These are phyloP conservation scores for Apodospora peruviana DNA, from an alignment of 495 filamentous ascomycete species.

Conservation along the genomic window DNA sequence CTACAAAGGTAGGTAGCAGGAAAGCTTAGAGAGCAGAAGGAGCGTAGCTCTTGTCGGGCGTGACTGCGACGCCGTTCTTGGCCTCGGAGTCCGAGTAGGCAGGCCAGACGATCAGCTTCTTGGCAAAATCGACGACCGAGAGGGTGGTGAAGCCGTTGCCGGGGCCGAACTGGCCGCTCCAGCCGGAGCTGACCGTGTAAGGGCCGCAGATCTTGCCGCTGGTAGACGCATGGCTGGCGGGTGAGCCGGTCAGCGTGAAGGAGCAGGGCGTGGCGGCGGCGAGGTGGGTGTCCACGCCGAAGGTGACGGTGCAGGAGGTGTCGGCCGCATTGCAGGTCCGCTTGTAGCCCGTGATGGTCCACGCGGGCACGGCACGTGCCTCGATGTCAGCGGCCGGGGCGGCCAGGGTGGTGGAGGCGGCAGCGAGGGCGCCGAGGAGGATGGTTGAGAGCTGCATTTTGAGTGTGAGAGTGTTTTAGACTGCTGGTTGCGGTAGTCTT, in stretches of 20 bases:
- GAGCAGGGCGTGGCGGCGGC: constrained; percentile 32
- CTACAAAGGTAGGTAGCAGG: too few species aligned
- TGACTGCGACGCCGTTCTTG: constrained; percentile 38
- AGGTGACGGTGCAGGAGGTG: constrained; percentile 43
- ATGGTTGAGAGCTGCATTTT: background rate
- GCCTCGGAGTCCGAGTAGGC: constrained; percentile 45
- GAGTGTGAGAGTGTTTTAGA: too few species aligned
- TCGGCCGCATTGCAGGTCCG: constrained; percentile 43
- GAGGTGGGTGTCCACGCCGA: constrained; percentile 43
- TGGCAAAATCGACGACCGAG: constrained; percentile 38
- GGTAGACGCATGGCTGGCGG: constrained; percentile 37
- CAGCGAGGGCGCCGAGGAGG: constrained; percentile 30
- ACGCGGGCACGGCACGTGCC: constrained; percentile 35
- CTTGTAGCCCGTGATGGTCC: constrained; percentile 44
- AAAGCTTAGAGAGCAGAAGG: constrained; percentile 16
- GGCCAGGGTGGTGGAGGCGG: constrained; percentile 28
- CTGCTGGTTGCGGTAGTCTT: too few species aligned
- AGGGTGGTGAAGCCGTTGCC: constrained; percentile 51
- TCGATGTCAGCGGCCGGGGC: constrained; percentile 34
- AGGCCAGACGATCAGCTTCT: constrained; percentile 42
- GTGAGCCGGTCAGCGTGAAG: constrained; percentile 25
- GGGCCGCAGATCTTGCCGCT: constrained; percentile 37
- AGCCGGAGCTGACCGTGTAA: constrained; percentile 47
- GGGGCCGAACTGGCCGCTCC: constrained; percentile 51
- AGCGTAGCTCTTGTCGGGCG: constrained; percentile 50